Evolutionary conservation across 352 stramenopile species (phyloP).

Genomic region (Pythium myriotylum): DNA sequence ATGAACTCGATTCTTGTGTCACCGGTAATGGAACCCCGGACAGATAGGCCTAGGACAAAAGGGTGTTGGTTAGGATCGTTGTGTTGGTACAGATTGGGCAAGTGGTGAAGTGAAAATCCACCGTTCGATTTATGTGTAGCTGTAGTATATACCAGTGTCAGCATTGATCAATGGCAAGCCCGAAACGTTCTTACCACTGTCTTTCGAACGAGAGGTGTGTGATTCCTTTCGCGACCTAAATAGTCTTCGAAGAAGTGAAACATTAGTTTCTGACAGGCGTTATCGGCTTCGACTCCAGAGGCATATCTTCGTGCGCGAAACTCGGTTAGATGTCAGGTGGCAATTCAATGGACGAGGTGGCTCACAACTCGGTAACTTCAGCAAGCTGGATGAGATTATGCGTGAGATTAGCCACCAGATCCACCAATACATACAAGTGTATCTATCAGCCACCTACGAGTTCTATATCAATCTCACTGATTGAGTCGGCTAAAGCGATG

Average conservation of each 20-base stretch:
- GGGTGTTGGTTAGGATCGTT: not conserved
- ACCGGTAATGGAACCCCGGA: slow-evolving; percentile 19
- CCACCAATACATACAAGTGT: too few relatives aligned
- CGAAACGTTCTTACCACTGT: slow-evolving; percentile 20
- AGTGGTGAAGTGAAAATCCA: not conserved
- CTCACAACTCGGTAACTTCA: slow-evolving; percentile 16
- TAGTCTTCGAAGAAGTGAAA: slow-evolving; percentile 28
- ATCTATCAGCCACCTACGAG: slow-evolving; percentile 10
- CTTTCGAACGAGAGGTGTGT: slow-evolving; percentile 14
- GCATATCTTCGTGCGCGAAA: slow-evolving; percentile 19
- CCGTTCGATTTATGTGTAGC: slow-evolving; percentile 20
- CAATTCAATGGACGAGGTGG: not conserved
- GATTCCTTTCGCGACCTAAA: slow-evolving; percentile 1
- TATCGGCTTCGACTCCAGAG: slow-evolving; percentile 18
- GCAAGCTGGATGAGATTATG: slow-evolving; percentile 2
- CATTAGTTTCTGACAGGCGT: slow-evolving; percentile 16
- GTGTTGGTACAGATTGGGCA: not conserved
- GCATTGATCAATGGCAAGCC: too few relatives aligned
- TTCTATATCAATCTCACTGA: not conserved
- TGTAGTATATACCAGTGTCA: too few relatives aligned
- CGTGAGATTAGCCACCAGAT: too few relatives aligned
- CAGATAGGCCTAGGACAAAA: slow-evolving; percentile 13
- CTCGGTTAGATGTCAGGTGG: too few relatives aligned
- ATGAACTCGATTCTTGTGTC: not conserved
- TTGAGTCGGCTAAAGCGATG: not conserved